Evolutionary conservation across 495 filamentous ascomycete species (phyloP), one percentile per base, ranked within the genome.

Genomic region (Daldinia decipiens): DNA sequence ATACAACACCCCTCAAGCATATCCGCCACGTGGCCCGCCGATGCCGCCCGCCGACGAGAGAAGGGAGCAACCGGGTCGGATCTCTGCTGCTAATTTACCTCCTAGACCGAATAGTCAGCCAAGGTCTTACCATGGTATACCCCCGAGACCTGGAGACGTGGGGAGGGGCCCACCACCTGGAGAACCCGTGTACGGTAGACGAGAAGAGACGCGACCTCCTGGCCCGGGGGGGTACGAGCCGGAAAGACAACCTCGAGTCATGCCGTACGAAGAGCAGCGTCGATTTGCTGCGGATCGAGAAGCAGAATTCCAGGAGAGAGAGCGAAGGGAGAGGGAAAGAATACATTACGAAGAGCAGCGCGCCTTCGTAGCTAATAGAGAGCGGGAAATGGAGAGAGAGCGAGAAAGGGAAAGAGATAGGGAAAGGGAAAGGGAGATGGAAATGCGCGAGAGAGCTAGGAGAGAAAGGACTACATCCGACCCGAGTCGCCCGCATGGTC

Each of bases 1-100:
- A 67, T 88, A 86, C 76, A 80, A 86, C 21, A 84, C 85, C 4
- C 86, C 87, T 27, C 84, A 86, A 51, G 77, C 79, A 6, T 86
- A 86, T 54, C 63, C 74, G n/a, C 81, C 69, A 38, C 73, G 78
- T 38, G 79, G 77, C 4, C 82, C 81, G 13, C 79, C 76, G 26
- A 70, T 82, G 75, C 71, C 79, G 52, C 67, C 79, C 43, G 68
- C 79, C 26, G 76, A 85, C 55, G 78, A 80, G 47, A 73, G 76
- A 39, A 80, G 84, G 61, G 82, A 83, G 32, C 78, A 78, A 29
- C 74, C 76, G 0, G 77, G 82, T 29, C 77, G 84, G 53, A 70
- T 75, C 4, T 67, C 77, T 55, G 74, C 67, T 57, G 77, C 63
- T 60, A 78, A 78, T 11, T 79, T 79, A 34, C 82, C 82, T 29